These are phyloP conservation scores for Atractiella rhizophila DNA, from an alignment of 768 basidiomycete genomes.

Conservation along the genomic window DNA sequence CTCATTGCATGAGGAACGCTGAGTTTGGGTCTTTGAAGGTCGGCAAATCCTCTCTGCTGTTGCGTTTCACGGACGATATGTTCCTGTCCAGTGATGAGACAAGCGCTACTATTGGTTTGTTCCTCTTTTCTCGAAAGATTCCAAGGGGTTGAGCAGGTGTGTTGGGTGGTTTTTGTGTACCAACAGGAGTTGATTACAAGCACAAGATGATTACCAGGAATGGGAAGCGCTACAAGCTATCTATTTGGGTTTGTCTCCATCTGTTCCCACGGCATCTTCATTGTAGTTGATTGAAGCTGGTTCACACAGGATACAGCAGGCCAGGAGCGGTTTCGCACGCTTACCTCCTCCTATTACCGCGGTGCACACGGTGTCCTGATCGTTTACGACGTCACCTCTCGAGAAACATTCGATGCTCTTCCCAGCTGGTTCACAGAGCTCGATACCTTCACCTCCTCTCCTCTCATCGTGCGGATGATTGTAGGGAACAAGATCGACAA, in stretches of 20 bases:
- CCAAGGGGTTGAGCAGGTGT: constrained; percentile 30
- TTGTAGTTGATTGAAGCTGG: neutral
- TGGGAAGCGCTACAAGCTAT: constrained; percentile 38
- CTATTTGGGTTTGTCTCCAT: constrained; percentile 58
- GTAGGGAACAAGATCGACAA: constrained; percentile 83
- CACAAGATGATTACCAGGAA: constrained; percentile 22
- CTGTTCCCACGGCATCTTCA: neutral
- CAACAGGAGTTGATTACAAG: constrained; percentile 25
- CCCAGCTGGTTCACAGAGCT: constrained; percentile 67
- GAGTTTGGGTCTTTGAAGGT: constrained; percentile 27
- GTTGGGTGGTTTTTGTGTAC: constrained; percentile 17
- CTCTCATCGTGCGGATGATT: constrained; percentile 59
- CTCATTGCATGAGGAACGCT: neutral
- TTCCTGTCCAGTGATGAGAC: constrained; percentile 80
- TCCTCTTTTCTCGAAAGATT: constrained; percentile 4
- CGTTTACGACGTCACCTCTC: constrained; percentile 76
- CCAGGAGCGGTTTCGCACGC: constrained; percentile 74
- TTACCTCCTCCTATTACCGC: constrained; percentile 85
- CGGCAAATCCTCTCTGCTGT: constrained; percentile 67
- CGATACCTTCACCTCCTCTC: constrained; percentile 45
- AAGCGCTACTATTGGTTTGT: constrained; percentile 29
- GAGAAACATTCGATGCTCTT: constrained; percentile 69
- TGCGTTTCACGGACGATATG: constrained; percentile 90
- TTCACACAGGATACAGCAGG: constrained; percentile 69
- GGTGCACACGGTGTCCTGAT: constrained; percentile 29